Base-by-base conservation (phyloP, 306 rosid species). In the Rosa persica region DNA sequence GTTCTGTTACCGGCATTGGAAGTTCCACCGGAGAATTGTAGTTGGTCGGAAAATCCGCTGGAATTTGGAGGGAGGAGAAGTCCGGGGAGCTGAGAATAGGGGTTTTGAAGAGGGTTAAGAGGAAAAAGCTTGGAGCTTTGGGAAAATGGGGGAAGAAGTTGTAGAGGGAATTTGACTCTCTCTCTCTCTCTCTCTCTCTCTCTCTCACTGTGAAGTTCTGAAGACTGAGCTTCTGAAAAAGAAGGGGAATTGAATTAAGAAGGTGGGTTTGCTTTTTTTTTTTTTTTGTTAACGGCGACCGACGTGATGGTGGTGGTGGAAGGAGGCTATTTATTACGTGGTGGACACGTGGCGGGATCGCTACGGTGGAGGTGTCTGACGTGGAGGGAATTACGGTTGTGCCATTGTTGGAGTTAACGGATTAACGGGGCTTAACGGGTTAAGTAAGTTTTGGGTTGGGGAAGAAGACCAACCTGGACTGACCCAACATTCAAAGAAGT, bases 281-380 rank as follows among this genome's bases (percentile, higher is more conserved):
- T 30, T 75, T 76, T 81, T 80, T 84, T 82, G 84, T 81, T 81
- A 88, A 91, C 95, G 90, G 97, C 81, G 67, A 84, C 81, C 71
- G 77, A 68, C 77, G 30, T 39, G 44, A 9, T 16, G 54, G 80
- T 83, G 65, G 71, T 47, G 87, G 88, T 87, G 72, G 91, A 73
- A 71, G 86, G 75, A 49, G 74, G 64, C 75, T 55, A 81, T 88
- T 70, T 80, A 88, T 85, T 67, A 55, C 60, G 57, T 70, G 0
- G n/a, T 1, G 38, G 58, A 82, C 92, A 87, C 90, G 90, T 93
- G 94, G 80, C 79, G 4, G 0, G 6, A 67, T 54, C 64, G 73
- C 20, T 43, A 67, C 17, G 69, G 85, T 30, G 43, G 16, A 38
- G 16, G 2, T 44, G 13, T 77, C 87, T 86, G 85, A 83, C 81